These are phyloP conservation scores for Penicillium fuscoglaucum DNA, from an alignment of 2,329 filamentous ascomycete genomes.

Conservation along the genomic window DNA sequence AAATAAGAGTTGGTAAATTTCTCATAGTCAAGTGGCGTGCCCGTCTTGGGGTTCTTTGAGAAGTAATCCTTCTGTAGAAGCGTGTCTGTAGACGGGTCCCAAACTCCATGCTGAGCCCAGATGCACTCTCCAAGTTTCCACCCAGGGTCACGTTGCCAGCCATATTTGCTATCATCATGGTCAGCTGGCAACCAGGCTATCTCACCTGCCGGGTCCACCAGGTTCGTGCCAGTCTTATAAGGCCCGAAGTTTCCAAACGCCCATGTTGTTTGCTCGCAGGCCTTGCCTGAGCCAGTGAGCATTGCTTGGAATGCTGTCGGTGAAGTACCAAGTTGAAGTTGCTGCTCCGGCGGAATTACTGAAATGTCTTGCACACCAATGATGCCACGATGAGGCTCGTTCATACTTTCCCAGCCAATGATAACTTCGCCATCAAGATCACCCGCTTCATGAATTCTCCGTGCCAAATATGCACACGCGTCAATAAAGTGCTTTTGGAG, in stretches of 20 bases:
- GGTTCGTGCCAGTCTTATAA: conserved; percentile 77
- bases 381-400: conserved; percentile 89
- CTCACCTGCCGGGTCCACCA: conserved; percentile 86
- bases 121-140: conserved; percentile 95
- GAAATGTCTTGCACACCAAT: conserved; percentile 81
- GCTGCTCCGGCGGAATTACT: conserved; percentile 79
- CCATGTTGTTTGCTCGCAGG: conserved; percentile 88
- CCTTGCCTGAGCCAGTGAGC: conserved; percentile 83
- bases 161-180: conserved; percentile 84
- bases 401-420: conserved; percentile 94
- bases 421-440: conserved; percentile 84
- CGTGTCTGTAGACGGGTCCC: conserved; percentile 77
- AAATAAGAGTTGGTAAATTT: conserved; percentile 91
- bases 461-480: conserved; percentile 78
- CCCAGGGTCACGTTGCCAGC: conserved; percentile 80
- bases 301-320: conserved; percentile 95
- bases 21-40: conserved; percentile 73
- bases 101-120: conserved; percentile 96
- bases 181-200: conserved; percentile 79
- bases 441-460: conserved; percentile 83
- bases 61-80: conserved; percentile 88
- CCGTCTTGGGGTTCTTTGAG: conserved; percentile 71
- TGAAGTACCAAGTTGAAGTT: conserved; percentile 86
- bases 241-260: conserved; percentile 92
- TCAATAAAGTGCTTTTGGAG: conserved; percentile 81